Base-by-base conservation (phyloP, 2,329 filamentous ascomycete genomes). In the Hysterium pulicare region DNA sequence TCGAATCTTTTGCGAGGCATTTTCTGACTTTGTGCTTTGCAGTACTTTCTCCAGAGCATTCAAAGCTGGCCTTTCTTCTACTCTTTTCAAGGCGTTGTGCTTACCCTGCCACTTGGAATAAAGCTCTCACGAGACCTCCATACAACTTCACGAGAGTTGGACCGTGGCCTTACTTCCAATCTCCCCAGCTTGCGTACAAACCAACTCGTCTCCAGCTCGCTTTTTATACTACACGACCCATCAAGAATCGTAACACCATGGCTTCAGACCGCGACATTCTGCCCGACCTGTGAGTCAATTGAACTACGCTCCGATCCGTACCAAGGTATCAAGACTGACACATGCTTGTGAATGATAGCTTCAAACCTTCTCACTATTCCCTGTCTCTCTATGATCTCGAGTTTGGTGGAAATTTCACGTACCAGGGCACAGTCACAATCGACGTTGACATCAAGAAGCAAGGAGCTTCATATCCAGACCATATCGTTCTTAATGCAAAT, bases 311-410 rank as follows among this genome's bases (percentile, higher is more conserved):
- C n/a, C n/a, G n/a, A n/a, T n/a, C n/a, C n/a, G n/a, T n/a, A n/a
- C n/a, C n/a, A n/a, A n/a, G n/a, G n/a, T n/a, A n/a, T n/a, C n/a
- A n/a, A n/a, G n/a, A n/a, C n/a, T n/a, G n/a, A n/a, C n/a, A n/a
- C n/a, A n/a, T n/a, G n/a, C n/a, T n/a, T 13, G 24, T 8, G 24
- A 7, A 7, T 28, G 24, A 7, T 28, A 83, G 80, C 61, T 82
- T 91, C 63, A 91, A 89, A 72, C 90, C 93, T 2, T 73, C 76
- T 49, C 89, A 97, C 72, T 98, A 98, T 71, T 75, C 81, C 59
- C 76, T 98, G 52, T 88, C 84, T 42, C 79, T 98, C 55, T 82
- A 77, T 61, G 84, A 93, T 56, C 73, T 98, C 50, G 84, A 95
- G 55, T 71, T 82, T 41, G 77, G 79, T 50, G 79, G 78, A 42